These are phyloP conservation scores for Ilyonectria destructans DNA, from an alignment of 2,329 filamentous ascomycete species.

Conservation along the genomic window DNA sequence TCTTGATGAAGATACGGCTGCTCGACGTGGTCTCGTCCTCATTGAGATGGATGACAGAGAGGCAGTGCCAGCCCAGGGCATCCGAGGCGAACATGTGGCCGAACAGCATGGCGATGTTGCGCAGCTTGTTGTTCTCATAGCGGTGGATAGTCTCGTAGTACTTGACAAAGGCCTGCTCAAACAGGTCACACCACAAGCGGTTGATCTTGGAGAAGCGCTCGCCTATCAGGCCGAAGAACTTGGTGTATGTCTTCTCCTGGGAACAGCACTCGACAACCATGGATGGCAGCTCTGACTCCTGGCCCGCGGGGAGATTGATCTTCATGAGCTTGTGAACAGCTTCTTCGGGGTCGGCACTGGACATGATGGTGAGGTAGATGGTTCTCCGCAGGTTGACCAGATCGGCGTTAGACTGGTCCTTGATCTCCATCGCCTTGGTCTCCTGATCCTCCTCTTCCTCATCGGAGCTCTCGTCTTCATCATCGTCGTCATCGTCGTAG, in stretches of 20 bases:
- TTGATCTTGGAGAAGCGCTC: conserved; percentile 98
- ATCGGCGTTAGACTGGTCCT: conserved; percentile 97
- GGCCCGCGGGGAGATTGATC: conserved; percentile 87
- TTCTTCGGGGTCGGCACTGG: conserved; percentile 95
- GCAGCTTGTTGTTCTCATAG: conserved; percentile 94
- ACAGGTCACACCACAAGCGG: conserved; percentile 92
- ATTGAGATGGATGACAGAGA: conserved; percentile 89
- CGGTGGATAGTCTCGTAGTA: conserved; percentile 99
- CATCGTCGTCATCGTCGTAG: conserved; percentile 78
- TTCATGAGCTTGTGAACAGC: conserved; percentile 98
- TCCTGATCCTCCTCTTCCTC: conserved; percentile 83
- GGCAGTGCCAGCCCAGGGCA: conserved; percentile 91
- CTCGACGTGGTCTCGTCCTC: conserved; percentile 98
- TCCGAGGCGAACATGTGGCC: conserved; percentile 91
- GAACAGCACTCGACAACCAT: conserved; percentile 99
- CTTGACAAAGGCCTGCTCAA: conserved; percentile 90
- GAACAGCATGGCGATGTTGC: conserved; percentile 96
- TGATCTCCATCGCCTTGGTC: conserved; percentile 91
- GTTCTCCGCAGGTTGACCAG: conserved; percentile 93
- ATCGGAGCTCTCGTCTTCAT: conserved; percentile 77
- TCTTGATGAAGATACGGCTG: conserved; percentile 98
- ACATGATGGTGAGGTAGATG: conserved; percentile 99
- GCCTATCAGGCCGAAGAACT: conserved; percentile 95
- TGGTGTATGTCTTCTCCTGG: conserved; percentile 96
- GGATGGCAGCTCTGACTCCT: conserved; percentile 91